These are phyloP conservation scores for Cyathus pygmaeus DNA, from an alignment of 1,284 basidiomycete species.

Conservation along the genomic window DNA sequence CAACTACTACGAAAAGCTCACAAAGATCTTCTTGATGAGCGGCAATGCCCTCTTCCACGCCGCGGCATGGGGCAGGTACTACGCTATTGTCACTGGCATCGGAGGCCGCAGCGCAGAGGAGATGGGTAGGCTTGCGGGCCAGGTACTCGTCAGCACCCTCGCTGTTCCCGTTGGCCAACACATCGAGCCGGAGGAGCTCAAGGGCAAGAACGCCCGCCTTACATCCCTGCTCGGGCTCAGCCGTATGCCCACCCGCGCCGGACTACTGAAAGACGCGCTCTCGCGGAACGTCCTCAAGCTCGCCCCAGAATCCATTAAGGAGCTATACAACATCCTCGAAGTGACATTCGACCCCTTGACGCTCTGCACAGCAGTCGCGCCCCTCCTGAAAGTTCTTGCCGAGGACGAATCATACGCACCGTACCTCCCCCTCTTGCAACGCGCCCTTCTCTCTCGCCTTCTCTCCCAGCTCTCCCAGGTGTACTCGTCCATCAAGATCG, in stretches of 20 bases:
- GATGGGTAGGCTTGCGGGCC: conserved; percentile 85
- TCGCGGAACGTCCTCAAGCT: conserved; percentile 89
- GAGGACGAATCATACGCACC: conserved; percentile 70
- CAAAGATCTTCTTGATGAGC: conserved; percentile 94
- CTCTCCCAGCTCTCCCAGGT: conserved; percentile 95
- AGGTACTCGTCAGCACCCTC: conserved; percentile 92
- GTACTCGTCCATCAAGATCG: conserved; percentile 89
- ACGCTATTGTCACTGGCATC: conserved; percentile 71
- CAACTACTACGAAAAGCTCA: conserved; percentile 98
- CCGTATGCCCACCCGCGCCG: conserved; percentile 88
- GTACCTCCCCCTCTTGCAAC: conserved; percentile 92
- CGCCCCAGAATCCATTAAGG: conserved; percentile 79
- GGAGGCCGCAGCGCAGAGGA: conserved; percentile 83
- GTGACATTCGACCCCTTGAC: conserved; percentile 95
- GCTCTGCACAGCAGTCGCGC: conserved; percentile 86
- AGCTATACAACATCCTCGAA: conserved; percentile 92
- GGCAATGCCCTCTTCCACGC: conserved; percentile 97
- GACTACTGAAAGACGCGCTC: conserved; percentile 89
- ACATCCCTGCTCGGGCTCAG: conserved; percentile 89
- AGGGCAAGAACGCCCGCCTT: conserved; percentile 81
- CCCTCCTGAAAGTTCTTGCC: conserved; percentile 79
- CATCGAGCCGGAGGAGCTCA: conserved; percentile 75
- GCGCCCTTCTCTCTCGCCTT: conserved; percentile 93
- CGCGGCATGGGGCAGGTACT: conserved; percentile 94
- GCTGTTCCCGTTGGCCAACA: conserved; percentile 90